Evolutionary conservation across 2,329 filamentous ascomycete genomes (phyloP), one percentile per base, ranked within the genome.

Genomic region (Xylaria sp.): DNA sequence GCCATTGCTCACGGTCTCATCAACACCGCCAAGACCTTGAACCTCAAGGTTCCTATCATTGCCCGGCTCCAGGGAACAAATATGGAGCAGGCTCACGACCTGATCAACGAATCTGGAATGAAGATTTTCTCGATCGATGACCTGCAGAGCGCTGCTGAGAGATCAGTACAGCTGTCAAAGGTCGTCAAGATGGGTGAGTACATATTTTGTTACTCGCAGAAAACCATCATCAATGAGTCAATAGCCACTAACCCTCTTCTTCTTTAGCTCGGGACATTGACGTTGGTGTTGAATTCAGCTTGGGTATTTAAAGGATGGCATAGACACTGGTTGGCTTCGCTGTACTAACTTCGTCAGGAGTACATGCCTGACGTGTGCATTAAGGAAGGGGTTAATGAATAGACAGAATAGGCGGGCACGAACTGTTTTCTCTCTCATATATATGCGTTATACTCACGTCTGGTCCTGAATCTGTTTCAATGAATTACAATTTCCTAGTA

Each of bases 61-160:
- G 94, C 94, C 70, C 90, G 95, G 82, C 87, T 99, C 77, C 95
- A 99, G 83, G 95, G 95, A 74, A 99, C 95, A 79, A 99, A 99
- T 85, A 93, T 96, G 87, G 94, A 97, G 82, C 85, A 89, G 79
- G 95, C 95, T 67, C 93, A 95, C 80, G 88, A 95, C 84, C 82
- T 85, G 83, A 93, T 99, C 83, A 96, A 95, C 84, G 93, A 99
- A 78, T 96, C 94, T 57, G 94, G 95, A 73, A 88, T 99, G 76
- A 99, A 99, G 90, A 99, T 99, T 82, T 99, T 99, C 87, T 96
- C 92, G 75, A 98, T 99, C 67, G 94, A 98, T 77, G 95, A 99
- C 82, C 87, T 99, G 74, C 95, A 99, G 83, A 95, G 83, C 77
- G 95, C 95, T 43, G 95, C 95, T 69, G 95, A 98, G 87, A 98